Conservation (phyloP, 306 rosid species). For the Inga laurina region DNA sequence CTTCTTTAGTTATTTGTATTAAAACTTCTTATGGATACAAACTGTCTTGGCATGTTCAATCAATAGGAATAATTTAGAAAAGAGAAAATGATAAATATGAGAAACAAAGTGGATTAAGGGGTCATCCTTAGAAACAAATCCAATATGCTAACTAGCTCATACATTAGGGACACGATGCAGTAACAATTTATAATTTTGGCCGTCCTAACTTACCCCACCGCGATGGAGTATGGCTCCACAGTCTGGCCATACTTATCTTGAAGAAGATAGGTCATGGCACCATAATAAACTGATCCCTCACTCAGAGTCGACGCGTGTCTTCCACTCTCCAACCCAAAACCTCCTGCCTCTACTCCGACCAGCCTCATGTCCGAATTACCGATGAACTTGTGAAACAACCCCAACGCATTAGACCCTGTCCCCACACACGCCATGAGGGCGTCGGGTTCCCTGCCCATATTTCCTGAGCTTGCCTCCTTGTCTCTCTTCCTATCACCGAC, state of each 20-base stretch:
- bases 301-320: conserved; percentile 60
- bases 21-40: no score
- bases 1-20: no score
- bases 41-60: no score
- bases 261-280: conserved; percentile 51
- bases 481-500: conserved; percentile 52
- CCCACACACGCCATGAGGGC: conserved; percentile 48
- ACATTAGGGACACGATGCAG: no score
- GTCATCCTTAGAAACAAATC: no score
- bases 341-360: conserved; percentile 65
- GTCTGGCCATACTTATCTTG: conserved; percentile 72
- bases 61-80: no score
- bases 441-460: conserved; percentile 38
- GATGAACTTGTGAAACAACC: conserved; percentile 51
- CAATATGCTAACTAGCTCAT: no score
- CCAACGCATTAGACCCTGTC: conserved; percentile 51
- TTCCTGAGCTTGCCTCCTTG: conserved; percentile 48
- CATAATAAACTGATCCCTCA: conserved; percentile 64
- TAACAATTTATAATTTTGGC: neutral
- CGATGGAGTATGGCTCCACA: conserved; percentile 58
- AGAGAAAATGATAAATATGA: no score
- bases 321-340: conserved; percentile 58
- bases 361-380: conserved; percentile 39
- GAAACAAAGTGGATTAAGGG: no score
- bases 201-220: conserved; percentile 44